A percentile compares a stretch with the other conserved stretches of the same genome.
Evolutionary conservation across 1,139 yeast species (phyloP).

Genomic region (Petasospora rhodanensis): DNA sequence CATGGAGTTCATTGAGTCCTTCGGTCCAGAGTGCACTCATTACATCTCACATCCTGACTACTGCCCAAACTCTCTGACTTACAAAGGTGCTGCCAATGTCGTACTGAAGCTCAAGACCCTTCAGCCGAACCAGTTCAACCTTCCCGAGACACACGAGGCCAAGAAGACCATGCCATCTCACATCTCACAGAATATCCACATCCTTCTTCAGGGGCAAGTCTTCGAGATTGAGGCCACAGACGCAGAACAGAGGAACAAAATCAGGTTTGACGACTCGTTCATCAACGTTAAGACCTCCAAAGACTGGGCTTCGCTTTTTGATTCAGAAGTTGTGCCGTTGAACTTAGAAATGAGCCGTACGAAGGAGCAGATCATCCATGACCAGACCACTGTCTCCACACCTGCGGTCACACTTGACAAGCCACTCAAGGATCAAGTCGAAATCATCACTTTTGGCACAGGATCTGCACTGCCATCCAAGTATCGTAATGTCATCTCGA

Average conservation of each 20-base stretch:
- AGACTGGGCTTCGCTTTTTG: slow-evolving; percentile 40
- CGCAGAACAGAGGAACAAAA: slow-evolving; percentile 11
- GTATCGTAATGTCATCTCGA: slow-evolving; percentile 79
- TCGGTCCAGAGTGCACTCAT: slow-evolving; percentile 51
- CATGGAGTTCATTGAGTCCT: slow-evolving; percentile 40
- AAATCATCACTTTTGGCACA: slow-evolving; percentile 80
- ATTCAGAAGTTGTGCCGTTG: slow-evolving; percentile 37
- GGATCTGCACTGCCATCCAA: slow-evolving; percentile 91
- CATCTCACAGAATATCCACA: slow-evolving; percentile 24
- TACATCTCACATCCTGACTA: slow-evolving; percentile 66
- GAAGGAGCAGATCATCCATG: slow-evolving; percentile 14
- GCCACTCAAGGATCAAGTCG: slow-evolving; percentile 45
- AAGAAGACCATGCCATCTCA: slow-evolving; percentile 7
- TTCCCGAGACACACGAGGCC: slow-evolving; percentile 35
- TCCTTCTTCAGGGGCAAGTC: slow-evolving; percentile 18
- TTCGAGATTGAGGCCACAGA: slow-evolving; percentile 17
- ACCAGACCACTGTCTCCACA: slow-evolving; percentile 12
- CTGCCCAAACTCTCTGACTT: slow-evolving; percentile 56
- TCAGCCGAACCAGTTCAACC: slow-evolving; percentile 39
- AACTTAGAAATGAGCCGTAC: slow-evolving; percentile 12
- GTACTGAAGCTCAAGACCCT: slow-evolving; percentile 51
- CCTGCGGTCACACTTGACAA: background rate
- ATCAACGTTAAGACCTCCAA: slow-evolving; percentile 9
- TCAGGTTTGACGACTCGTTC: slow-evolving; percentile 10
- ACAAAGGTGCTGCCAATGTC: slow-evolving; percentile 52